These are phyloP conservation scores for Rhizopus sp. DNA, from an alignment of 371 early-diverging fungal genomes.

Conservation along the genomic window DNA sequence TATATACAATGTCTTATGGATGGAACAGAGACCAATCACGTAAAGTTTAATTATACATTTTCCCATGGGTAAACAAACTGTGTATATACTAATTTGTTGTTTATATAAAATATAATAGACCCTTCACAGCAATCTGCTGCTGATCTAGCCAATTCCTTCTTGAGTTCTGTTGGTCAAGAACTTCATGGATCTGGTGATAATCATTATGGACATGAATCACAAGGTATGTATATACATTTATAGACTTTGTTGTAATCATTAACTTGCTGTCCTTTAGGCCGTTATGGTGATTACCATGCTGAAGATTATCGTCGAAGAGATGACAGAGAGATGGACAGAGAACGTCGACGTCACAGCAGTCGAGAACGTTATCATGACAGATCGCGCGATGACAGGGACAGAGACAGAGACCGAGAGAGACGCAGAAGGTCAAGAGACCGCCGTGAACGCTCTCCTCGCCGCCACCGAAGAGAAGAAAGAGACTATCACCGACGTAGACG, in stretches of 20 bases:
- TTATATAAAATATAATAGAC: background rate
- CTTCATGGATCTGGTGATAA: constrained; percentile 27
- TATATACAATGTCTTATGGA: constrained; percentile 25
- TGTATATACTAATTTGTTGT: background rate
- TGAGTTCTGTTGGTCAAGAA: constrained; percentile 48
- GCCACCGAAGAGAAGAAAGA: constrained; percentile 29
- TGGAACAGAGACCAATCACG: constrained; percentile 28
- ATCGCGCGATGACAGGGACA: constrained; percentile 41
- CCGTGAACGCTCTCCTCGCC: constrained; percentile 37
- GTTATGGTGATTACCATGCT: constrained; percentile 23
- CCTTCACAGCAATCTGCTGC: constrained; percentile 33
- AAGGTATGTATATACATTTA: constrained; percentile 20
- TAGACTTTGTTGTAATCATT: background rate
- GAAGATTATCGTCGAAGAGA: constrained; percentile 27
- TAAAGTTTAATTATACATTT: constrained; percentile 1
- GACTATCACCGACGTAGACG: constrained; percentile 45
- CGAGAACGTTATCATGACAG: constrained; percentile 52
- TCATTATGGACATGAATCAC: constrained; percentile 24
- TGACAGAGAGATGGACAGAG: constrained; percentile 21
- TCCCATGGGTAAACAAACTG: background rate
- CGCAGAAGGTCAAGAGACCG: constrained; percentile 43
- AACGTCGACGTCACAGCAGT: constrained; percentile 42
- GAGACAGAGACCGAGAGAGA: constrained; percentile 37
- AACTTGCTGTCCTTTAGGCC: constrained; percentile 5
- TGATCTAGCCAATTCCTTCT: constrained; percentile 48